phyloP scores from a whole-genome alignment of 768 basidiomycete genomes.

The Rubroboletus satanas region DNA sequence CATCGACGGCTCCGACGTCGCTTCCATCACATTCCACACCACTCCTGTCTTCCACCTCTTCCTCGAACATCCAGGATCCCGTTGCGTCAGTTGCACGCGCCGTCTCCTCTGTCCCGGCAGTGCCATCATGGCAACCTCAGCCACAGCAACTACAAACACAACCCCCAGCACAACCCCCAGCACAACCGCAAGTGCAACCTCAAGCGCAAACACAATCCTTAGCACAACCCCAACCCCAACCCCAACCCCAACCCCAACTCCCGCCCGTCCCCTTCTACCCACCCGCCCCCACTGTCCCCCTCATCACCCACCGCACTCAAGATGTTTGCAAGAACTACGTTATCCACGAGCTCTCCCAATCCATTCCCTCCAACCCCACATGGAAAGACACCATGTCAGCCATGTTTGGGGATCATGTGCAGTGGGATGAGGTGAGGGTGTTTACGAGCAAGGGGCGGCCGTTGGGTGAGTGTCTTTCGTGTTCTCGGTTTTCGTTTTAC shows the following conservation, averaged over 20 bases:
- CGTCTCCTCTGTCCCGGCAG: not conserved
- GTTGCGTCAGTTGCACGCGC: not conserved
- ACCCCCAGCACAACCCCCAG: not conserved
- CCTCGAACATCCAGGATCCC: not conserved
- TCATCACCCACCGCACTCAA: constrained; percentile 38
- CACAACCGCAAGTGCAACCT: constrained; percentile 27
- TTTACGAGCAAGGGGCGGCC: constrained; percentile 65
- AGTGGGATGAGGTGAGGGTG: constrained; percentile 72
- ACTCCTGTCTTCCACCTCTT: not conserved
- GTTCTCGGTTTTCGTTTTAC: not conserved
- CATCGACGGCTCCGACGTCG: not conserved
- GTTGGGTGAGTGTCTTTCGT: constrained; percentile 40
- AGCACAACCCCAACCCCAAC: not conserved
- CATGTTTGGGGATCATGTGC: constrained; percentile 80
- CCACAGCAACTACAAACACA: not conserved
- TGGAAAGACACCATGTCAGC: constrained; percentile 77
- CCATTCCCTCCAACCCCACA: constrained; percentile 43
- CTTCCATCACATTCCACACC: not conserved
- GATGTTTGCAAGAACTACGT: constrained; percentile 66
- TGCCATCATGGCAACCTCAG: constrained; percentile 1
- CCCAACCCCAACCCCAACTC: not conserved
- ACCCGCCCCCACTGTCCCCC: constrained; percentile 6
- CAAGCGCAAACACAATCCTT: not conserved
- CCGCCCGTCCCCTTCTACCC: constrained; percentile 9
- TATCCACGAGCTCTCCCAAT: constrained; percentile 57